Evolutionary conservation across 75 land plant genomes (phyloP).

Genomic region (Pinus taeda): DNA sequence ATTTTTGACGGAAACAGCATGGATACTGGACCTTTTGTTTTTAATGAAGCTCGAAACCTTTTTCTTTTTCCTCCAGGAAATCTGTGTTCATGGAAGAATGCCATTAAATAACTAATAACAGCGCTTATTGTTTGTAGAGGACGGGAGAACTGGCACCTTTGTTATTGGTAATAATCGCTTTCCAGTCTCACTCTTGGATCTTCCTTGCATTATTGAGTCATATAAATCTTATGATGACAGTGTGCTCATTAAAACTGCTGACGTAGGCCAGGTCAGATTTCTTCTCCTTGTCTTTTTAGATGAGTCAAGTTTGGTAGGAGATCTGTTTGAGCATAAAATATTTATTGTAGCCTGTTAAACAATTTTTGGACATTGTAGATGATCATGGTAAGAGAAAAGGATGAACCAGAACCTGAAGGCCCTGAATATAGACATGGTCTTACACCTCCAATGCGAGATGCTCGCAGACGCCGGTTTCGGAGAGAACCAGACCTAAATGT

Average conservation of each 20-base stretch:
- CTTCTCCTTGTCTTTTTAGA: not conserved
- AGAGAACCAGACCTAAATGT: slow-evolving; percentile 94
- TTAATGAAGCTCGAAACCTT: not conserved
- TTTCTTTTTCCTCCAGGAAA: not conserved
- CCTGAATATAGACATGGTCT: slow-evolving; percentile 86
- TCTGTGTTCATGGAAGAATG: not conserved
- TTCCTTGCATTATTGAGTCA: slow-evolving; percentile 83
- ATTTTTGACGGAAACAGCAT: not conserved
- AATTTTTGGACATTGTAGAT: slow-evolving; percentile 45
- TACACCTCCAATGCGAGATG: slow-evolving; percentile 95
- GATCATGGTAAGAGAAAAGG: slow-evolving; percentile 81
- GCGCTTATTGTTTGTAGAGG: slow-evolving; percentile 38
- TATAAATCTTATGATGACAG: slow-evolving; percentile 95
- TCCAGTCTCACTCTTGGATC: slow-evolving; percentile 79
- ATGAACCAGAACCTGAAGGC: slow-evolving; percentile 65
- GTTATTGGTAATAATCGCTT: slow-evolving; percentile 71
- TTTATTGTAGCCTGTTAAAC: not conserved
- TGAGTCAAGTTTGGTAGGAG: not conserved
- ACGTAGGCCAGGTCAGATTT: slow-evolving; percentile 76
- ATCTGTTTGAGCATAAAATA: not conserved
- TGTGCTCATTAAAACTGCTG: slow-evolving; percentile 90
- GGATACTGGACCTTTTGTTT: not conserved
- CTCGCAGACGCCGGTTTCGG: slow-evolving; percentile 83
- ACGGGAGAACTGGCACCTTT: slow-evolving; percentile 85
- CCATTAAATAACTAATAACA: not conserved